phyloP scores from a whole-genome alignment of 306 rosid genomes.

The Glycine soja region DNA sequence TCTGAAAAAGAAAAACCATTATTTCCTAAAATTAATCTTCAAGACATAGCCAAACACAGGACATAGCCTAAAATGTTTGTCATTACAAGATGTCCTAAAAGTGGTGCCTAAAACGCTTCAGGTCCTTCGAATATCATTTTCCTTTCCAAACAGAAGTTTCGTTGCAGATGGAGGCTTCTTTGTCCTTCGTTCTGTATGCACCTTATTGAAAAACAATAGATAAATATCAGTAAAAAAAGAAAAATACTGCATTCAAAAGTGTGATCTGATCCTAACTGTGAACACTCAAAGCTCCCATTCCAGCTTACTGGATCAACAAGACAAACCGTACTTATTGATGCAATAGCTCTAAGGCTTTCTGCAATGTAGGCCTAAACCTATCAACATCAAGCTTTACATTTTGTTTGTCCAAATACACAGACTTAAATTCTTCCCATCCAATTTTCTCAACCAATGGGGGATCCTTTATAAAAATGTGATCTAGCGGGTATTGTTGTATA shows the following conservation, averaged over 20 bases:
- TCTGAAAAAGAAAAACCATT: neutral
- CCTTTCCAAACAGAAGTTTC: neutral
- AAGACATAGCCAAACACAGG: neutral
- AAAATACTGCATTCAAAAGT: neutral
- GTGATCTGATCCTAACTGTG: constrained; percentile 31
- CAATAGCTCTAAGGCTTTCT: constrained; percentile 80
- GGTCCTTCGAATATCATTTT: constrained; percentile 16
- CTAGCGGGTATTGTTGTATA: constrained; percentile 69
- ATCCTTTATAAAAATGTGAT: constrained; percentile 60
- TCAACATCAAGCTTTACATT: constrained; percentile 68
- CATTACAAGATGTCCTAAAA: too few species aligned
- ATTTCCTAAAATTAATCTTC: neutral
- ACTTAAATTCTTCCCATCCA: constrained; percentile 66
- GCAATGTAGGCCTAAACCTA: constrained; percentile 74
- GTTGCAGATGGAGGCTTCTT: constrained; percentile 19
- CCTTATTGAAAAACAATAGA: constrained; percentile 32
- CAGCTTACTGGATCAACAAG: constrained; percentile 12
- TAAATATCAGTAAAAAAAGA: neutral
- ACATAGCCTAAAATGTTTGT: neutral
- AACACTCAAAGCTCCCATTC: constrained; percentile 23
- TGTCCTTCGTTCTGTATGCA: constrained; percentile 31
- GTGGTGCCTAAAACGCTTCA: neutral
- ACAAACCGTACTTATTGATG: constrained; percentile 47
- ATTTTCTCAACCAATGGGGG: constrained; percentile 57
- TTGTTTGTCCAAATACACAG: constrained; percentile 77